Conservation (phyloP, 2,329 filamentous ascomycete species). For the Periglandula ipomoeae region DNA sequence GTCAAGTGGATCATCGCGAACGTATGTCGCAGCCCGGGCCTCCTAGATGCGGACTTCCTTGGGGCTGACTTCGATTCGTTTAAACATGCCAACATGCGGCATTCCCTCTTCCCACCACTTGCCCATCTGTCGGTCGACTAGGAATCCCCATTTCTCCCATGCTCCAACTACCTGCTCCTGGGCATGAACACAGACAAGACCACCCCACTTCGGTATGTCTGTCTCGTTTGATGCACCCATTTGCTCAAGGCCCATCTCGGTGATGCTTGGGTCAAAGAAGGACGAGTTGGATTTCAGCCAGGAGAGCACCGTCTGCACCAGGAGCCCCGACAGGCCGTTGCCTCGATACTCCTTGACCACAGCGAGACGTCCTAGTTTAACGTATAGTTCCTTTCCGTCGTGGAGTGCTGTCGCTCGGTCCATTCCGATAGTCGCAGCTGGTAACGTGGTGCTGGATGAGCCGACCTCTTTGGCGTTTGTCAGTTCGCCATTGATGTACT, state of each 20-base stretch:
- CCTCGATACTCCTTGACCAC: slow-evolving; percentile 58
- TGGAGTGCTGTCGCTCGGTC: slow-evolving; percentile 43
- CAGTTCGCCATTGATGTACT: slow-evolving; percentile 37
- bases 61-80: slow-evolving; percentile 30
- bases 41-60: slow-evolving; percentile 17
- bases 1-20: neutral
- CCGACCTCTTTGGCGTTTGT: slow-evolving; percentile 14
- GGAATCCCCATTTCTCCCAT: slow-evolving; percentile 68
- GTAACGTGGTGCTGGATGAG: slow-evolving; percentile 2
- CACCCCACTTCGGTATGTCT: slow-evolving; percentile 55
- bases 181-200: slow-evolving; percentile 71
- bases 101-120: slow-evolving; percentile 80
- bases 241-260: slow-evolving; percentile 33
- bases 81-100: slow-evolving; percentile 75
- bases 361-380: slow-evolving; percentile 74
- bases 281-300: slow-evolving; percentile 57
- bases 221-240: slow-evolving; percentile 28
- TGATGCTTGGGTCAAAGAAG: slow-evolving; percentile 42
- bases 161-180: slow-evolving; percentile 55
- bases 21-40: neutral
- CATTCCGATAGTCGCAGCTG: slow-evolving; percentile 13
- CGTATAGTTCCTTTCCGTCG: slow-evolving; percentile 61
- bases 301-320: slow-evolving; percentile 58
- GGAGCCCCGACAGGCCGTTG: slow-evolving; percentile 50
- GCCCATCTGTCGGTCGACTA: slow-evolving; percentile 62